Evolutionary conservation across 495 filamentous ascomycete genomes (phyloP).

Genomic region (Tuber microsphaerosporum): DNA sequence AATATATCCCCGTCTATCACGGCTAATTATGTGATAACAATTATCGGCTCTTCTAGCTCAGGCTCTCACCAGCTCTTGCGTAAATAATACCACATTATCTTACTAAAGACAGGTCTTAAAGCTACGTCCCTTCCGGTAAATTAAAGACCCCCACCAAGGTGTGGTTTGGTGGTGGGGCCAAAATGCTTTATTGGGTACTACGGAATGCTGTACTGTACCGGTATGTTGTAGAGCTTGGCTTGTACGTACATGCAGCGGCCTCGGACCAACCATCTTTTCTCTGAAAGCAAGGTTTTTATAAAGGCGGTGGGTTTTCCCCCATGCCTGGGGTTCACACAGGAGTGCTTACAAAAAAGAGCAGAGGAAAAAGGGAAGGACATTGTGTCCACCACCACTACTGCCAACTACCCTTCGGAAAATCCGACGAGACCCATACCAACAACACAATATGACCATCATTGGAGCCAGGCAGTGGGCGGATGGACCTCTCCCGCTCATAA

Average conservation of each 20-base stretch:
- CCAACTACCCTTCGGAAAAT: background rate
- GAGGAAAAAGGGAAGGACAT: background rate
- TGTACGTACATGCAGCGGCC: background rate
- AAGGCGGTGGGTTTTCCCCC: background rate
- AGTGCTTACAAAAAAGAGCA: background rate
- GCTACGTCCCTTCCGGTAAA: no score
- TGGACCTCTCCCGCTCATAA: slow-evolving; percentile 47
- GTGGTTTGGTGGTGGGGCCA: no score
- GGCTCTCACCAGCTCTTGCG: no score
- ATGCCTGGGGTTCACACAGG: no score
- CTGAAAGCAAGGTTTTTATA: background rate
- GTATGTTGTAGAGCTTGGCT: background rate
- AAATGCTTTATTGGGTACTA: background rate
- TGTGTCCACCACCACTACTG: background rate
- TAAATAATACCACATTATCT: no score
- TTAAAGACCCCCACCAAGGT: no score
- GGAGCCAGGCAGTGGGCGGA: slow-evolving; percentile 47
- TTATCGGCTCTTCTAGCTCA: no score
- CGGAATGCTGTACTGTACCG: background rate
- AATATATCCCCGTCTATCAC: no score
- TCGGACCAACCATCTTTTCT: background rate
- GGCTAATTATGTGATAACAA: no score
- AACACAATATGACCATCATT: slow-evolving; percentile 13
- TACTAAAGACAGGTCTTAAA: no score
- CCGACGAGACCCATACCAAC: background rate